Conservation (phyloP, 805 yeast species). For the Wickerhamomyces tratensis region DNA sequence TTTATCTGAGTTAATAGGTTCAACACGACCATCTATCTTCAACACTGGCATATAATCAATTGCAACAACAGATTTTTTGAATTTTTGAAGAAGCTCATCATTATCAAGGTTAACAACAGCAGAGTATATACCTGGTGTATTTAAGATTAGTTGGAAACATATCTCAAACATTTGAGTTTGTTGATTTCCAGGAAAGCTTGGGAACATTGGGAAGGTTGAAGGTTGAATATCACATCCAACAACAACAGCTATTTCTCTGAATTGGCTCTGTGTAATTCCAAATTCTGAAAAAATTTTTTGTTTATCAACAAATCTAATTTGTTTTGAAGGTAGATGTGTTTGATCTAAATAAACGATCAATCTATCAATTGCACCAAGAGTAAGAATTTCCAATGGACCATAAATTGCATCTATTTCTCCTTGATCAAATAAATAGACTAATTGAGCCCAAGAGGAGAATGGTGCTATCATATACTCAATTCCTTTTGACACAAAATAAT, state of each 20-base stretch:
- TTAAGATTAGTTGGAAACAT: constrained; percentile 28
- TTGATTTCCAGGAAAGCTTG: constrained; percentile 19
- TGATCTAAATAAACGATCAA: constrained; percentile 57
- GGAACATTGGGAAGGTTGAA: constrained; percentile 40
- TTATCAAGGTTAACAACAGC: constrained; percentile 37
- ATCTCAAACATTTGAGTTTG: constrained; percentile 20
- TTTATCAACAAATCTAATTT: constrained; percentile 59
- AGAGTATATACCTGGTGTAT: constrained; percentile 38
- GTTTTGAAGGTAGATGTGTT: constrained; percentile 30
- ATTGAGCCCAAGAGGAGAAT: constrained; percentile 68
- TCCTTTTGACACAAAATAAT: constrained; percentile 41
- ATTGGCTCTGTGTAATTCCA: constrained; percentile 49
- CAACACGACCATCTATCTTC: constrained; percentile 58
- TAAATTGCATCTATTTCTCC: constrained; percentile 62
- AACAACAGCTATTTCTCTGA: constrained; percentile 66
- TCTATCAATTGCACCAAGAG: constrained; percentile 53
- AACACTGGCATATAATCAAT: constrained; percentile 68
- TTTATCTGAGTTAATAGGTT: constrained; percentile 28
- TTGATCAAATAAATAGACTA: constrained; percentile 55
- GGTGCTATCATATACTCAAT: constrained; percentile 76
- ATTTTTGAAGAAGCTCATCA: constrained; percentile 35
- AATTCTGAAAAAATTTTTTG: constrained; percentile 50
- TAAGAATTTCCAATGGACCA: constrained; percentile 75
- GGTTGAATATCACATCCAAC: constrained; percentile 77
- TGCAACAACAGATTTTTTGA: constrained; percentile 60